Conservation (phyloP, 140 eudicot species). For the Bidens hawaiensis region DNA sequence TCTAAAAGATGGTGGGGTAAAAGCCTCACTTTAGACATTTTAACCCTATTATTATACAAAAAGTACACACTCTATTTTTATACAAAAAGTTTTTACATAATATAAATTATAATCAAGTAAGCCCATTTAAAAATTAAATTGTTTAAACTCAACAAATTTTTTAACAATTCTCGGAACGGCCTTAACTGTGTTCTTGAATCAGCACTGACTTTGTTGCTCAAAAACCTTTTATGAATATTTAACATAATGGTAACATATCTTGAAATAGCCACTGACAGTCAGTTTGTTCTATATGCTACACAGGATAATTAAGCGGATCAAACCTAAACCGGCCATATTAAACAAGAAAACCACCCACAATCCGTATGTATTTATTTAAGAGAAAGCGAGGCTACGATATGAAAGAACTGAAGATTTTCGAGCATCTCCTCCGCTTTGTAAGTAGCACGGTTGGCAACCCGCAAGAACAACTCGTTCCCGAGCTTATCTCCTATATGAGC, state of each 20-base stretch:
- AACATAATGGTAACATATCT: slow-evolving; percentile 2
- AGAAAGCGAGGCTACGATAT: slow-evolving; percentile 92
- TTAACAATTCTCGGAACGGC: too few relatives aligned
- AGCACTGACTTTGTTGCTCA: not conserved
- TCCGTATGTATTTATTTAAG: slow-evolving; percentile 23
- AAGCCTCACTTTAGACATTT: too few relatives aligned
- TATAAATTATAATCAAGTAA: too few relatives aligned
- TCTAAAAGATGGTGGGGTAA: too few relatives aligned
- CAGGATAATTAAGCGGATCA: not conserved
- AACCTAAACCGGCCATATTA: slow-evolving; percentile 17
- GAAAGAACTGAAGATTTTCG: slow-evolving; percentile 82
- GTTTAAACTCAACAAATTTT: too few relatives aligned
- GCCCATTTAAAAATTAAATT: too few relatives aligned
- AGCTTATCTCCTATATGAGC: slow-evolving; percentile 91
- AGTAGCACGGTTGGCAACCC: slow-evolving; percentile 64
- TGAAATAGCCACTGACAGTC: slow-evolving; percentile 15
- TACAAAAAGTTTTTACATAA: too few relatives aligned
- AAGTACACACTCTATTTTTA: too few relatives aligned
- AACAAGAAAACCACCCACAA: slow-evolving; percentile 11
- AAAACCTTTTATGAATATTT: not conserved
- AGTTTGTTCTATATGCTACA: slow-evolving; percentile 1
- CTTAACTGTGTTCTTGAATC: not conserved
- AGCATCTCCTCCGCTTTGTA: slow-evolving; percentile 75
- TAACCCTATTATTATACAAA: too few relatives aligned
- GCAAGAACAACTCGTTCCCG: slow-evolving; percentile 55